A percentile compares a stretch with the other conserved stretches of the same genome.
Conservation (phyloP, 2,329 filamentous ascomycete species). For the Geoglossum cookeanum region DNA sequence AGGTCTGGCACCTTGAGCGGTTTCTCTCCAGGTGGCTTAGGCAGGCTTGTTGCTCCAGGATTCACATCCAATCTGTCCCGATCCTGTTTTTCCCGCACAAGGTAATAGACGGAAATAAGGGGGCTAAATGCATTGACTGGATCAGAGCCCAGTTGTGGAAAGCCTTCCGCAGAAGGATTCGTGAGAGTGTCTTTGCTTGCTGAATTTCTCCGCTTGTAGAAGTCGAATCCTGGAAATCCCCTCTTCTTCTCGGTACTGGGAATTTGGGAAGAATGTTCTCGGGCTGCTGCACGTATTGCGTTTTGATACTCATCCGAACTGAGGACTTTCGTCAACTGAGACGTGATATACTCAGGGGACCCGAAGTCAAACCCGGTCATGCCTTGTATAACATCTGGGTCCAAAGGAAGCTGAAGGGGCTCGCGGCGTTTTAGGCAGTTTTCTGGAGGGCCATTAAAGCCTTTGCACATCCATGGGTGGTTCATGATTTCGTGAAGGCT, state of each 20-base stretch:
- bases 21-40: constrained; percentile 35
- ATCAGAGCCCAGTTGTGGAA: constrained; percentile 59
- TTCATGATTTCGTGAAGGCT: constrained; percentile 81
- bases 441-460: constrained; percentile 68
- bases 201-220: constrained; percentile 89
- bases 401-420: constrained; percentile 67
- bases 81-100: constrained; percentile 88
- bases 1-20: constrained; percentile 53
- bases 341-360: constrained; percentile 59
- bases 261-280: constrained; percentile 41
- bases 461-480: constrained; percentile 92
- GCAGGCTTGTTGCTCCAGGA: constrained; percentile 38
- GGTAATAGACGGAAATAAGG: constrained; percentile 80
- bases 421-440: constrained; percentile 74
- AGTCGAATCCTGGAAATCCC: constrained; percentile 78
- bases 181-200: constrained; percentile 74
- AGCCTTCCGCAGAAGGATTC: constrained; percentile 66
- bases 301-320: constrained; percentile 88
- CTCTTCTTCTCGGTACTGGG: constrained; percentile 55
- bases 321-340: constrained; percentile 67
- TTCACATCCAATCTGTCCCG: constrained; percentile 45
- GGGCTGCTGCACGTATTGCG: constrained; percentile 51
- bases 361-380: constrained; percentile 99
- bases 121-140: constrained; percentile 88
- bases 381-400: constrained; percentile 63